Percentiles rank a stretch among this genome's conserved stretches.
These are phyloP conservation scores for Neocallimastix lanati DNA, from an alignment of 192 early-diverging fungal genomes.

Conservation along the genomic window DNA sequence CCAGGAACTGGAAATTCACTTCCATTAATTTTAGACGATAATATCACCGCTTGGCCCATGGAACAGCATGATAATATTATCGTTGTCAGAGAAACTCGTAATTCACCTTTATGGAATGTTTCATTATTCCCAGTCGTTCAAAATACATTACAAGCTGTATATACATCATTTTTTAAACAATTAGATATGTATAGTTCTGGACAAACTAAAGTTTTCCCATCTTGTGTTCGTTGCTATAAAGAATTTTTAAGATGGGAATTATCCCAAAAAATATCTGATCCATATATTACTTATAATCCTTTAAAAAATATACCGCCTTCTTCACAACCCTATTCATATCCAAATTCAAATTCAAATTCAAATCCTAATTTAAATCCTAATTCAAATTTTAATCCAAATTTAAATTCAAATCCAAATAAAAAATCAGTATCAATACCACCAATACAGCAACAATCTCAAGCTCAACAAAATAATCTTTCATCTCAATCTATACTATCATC, in stretches of 20 bases:
- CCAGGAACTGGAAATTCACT: background rate
- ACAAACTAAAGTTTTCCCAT: background rate
- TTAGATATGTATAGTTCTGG: slow-evolving; percentile 18
- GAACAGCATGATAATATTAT: slow-evolving; percentile 64
- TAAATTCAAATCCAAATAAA: too few relatives aligned
- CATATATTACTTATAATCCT: background rate
- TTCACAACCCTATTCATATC: background rate
- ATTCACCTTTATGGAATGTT: slow-evolving; percentile 40
- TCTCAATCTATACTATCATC: too few relatives aligned
- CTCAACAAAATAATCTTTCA: too few relatives aligned
- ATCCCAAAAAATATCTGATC: background rate
- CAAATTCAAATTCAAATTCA: too few relatives aligned
- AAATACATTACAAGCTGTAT: slow-evolving; percentile 24
- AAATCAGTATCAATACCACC: too few relatives aligned
- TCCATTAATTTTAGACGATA: slow-evolving; percentile 53
- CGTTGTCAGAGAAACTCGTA: slow-evolving; percentile 35
- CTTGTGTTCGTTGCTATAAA: background rate
- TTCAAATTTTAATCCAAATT: too few relatives aligned
- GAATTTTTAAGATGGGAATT: background rate
- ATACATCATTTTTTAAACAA: slow-evolving; percentile 41
- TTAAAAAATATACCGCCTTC: background rate
- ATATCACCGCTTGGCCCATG: slow-evolving; percentile 45
- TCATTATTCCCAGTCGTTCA: slow-evolving; percentile 43
- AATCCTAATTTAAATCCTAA: too few relatives aligned
- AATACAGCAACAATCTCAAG: background rate